Evolutionary conservation across 495 filamentous ascomycete species (phyloP).

Genomic region (Daldinia decipiens): DNA sequence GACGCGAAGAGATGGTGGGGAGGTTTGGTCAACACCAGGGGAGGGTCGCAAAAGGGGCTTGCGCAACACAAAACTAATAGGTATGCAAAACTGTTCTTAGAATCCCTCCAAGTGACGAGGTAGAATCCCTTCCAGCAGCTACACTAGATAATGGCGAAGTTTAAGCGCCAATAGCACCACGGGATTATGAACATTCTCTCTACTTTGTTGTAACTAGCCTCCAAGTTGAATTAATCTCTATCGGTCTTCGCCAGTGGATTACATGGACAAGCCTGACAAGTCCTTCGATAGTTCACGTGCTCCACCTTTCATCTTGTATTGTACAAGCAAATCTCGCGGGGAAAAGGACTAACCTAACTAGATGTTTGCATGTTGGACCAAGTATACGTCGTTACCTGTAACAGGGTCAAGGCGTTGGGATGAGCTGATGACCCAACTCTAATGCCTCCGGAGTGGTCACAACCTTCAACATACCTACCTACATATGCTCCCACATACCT

Average conservation of each 20-base stretch:
- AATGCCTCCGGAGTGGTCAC: constrained; percentile 26
- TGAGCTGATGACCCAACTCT: constrained; percentile 28
- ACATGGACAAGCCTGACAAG: neutral
- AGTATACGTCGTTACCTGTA: constrained; percentile 24
- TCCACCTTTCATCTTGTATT: constrained; percentile 23
- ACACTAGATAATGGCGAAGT: constrained; percentile 29
- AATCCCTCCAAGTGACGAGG: constrained; percentile 36
- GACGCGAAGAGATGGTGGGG: constrained; percentile 41
- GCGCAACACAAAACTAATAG: constrained; percentile 41
- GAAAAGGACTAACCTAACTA: constrained; percentile 5
- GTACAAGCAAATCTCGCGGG: constrained; percentile 19
- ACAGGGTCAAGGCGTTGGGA: constrained; percentile 31
- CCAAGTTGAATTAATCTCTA: constrained; percentile 8
- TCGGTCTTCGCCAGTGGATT: constrained; percentile 16
- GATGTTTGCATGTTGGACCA: constrained; percentile 41
- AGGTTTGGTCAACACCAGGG: constrained; percentile 36
- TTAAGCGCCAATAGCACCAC: constrained; percentile 34
- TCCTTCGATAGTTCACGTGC: constrained; percentile 22
- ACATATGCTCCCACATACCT: constrained; percentile 14
- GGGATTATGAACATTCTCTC: constrained; percentile 10
- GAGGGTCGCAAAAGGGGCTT: constrained; percentile 50
- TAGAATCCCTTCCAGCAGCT: constrained; percentile 28
- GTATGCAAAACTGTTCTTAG: constrained; percentile 33
- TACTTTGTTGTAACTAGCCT: neutral
- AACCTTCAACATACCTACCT: constrained; percentile 5